Base-by-base conservation (phyloP, 805 yeast genomes). In the Cyberlindnera nakhonratchasimensis region DNA sequence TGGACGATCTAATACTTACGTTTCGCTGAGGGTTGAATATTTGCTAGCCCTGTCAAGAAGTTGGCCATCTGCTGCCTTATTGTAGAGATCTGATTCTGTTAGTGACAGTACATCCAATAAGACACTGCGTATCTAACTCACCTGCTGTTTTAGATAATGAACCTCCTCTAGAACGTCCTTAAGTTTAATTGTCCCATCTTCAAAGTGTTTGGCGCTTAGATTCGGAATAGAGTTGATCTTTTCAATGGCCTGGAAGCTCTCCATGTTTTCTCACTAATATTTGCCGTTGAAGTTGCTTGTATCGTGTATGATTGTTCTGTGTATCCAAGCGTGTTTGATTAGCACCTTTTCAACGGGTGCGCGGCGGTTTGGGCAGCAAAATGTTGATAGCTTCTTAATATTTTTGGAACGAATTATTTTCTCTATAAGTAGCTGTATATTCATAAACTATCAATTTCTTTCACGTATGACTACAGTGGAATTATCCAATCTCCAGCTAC, bases 11-110 rank as follows among this genome's bases (percentile, higher is more conserved):
- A n/a, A 7, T 18, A 54, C 60, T 39, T 34, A 55, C 62, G 50
- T 20, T 48, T 58, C 4, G 48, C 39, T 4, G 45, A 31, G 3
- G 52, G 66, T 39, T 71, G 72, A n/a, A 79, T 64, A 5, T 70
- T 53, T 1, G 71, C 64, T 29, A 71, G 40, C 1, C 64, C 54
- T 2, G 62, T 52, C 14, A 71, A 55, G 36, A 65, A 63, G 10
- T 55, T 52, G 7, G 63, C 54, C 72, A 70, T 67, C 41, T 67
- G 67, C 43, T 67, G 67, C 43, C 74, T 61, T 45, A 71, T 55
- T 0, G 51, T 49, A 0, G 65, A 38, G 2, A 58, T 55, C 59
- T 58, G 26, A 10, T 12, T 2, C 7, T 16, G 45, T 43, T 40
- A 43, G 29, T n/a, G n/a, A n/a, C n/a, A n/a, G n/a, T n/a, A n/a